Evolutionary conservation across 495 filamentous ascomycete genomes (phyloP).

Genomic region (Melanomma pulvis-pyrius): DNA sequence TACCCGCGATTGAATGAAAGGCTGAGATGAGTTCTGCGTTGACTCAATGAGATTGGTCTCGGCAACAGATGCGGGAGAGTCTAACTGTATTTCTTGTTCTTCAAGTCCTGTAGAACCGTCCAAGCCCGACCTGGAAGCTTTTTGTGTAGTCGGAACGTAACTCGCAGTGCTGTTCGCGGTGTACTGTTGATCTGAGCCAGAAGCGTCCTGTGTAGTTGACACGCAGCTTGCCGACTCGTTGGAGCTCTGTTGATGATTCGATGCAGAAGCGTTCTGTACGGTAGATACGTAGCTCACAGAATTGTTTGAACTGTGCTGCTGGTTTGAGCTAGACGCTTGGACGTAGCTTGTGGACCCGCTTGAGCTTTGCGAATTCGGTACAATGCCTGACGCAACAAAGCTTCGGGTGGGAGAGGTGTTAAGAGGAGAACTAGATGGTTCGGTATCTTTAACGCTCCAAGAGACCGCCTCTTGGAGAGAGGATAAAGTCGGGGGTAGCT

Average conservation of each 20-base stretch:
- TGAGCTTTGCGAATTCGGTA: constrained; percentile 13
- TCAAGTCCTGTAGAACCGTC: not conserved
- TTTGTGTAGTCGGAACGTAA: constrained; percentile 8
- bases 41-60: not conserved
- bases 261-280: not conserved
- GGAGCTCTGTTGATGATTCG: not conserved
- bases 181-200: not conserved
- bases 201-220: not conserved
- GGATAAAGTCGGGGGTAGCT: not conserved
- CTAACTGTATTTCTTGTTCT: not conserved
- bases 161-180: not conserved
- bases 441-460: not conserved
- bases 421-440: not conserved
- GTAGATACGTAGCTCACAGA: constrained; percentile 9
- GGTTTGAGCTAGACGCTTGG: not conserved
- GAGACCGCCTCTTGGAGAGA: not conserved
- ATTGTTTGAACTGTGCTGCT: not conserved
- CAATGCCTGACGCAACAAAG: constrained; percentile 8
- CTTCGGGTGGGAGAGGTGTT: not conserved
- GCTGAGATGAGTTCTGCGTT: not conserved
- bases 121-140: not conserved
- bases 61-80: not conserved
- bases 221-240: not conserved
- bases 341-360: constrained; percentile 7
- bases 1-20: not conserved